These are phyloP conservation scores for Fusarium sp. DNA, from an alignment of 2,329 filamentous ascomycete species.

Conservation along the genomic window DNA sequence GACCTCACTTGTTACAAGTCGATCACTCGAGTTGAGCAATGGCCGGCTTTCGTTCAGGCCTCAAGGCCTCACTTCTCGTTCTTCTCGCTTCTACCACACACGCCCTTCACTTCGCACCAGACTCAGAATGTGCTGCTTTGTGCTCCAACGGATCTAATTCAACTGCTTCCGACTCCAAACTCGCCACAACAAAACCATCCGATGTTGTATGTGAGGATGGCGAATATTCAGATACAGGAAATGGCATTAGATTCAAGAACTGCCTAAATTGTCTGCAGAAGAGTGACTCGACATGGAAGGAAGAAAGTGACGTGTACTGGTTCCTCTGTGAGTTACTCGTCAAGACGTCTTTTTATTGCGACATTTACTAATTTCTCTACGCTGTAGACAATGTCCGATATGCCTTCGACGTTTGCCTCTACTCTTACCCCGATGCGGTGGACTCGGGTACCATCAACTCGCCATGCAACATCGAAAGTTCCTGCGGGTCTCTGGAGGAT, in stretches of 20 bases:
- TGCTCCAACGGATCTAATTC: conserved; percentile 56
- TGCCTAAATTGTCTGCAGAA: conserved; percentile 61
- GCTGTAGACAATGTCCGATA: conserved; percentile 62
- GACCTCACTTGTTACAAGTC: neutral
- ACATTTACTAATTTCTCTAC: neutral
- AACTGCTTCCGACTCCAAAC: conserved; percentile 49
- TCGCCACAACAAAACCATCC: conserved; percentile 55
- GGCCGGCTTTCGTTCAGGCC: neutral
- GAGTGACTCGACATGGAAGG: conserved; percentile 48
- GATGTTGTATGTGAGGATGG: conserved; percentile 61
- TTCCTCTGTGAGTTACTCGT: conserved; percentile 58
- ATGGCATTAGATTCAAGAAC: conserved; percentile 59
- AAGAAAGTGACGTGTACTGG: conserved; percentile 50
- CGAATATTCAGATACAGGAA: conserved; percentile 51
- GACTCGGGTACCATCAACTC: conserved; percentile 50
- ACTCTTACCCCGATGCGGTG: conserved; percentile 48
- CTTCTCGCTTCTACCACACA: too few relatives aligned
- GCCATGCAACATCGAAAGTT: conserved; percentile 56
- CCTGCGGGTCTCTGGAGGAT: conserved; percentile 54
- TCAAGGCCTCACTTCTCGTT: neutral
- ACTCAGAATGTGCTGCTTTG: conserved; percentile 60
- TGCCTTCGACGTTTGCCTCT: conserved; percentile 60
- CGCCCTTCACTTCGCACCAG: conserved; percentile 57
- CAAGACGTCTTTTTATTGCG: too few relatives aligned
- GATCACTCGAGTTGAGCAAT: neutral